Evolutionary conservation across 257 asterid species (phyloP).

Genomic region (Salvia hispanica): DNA sequence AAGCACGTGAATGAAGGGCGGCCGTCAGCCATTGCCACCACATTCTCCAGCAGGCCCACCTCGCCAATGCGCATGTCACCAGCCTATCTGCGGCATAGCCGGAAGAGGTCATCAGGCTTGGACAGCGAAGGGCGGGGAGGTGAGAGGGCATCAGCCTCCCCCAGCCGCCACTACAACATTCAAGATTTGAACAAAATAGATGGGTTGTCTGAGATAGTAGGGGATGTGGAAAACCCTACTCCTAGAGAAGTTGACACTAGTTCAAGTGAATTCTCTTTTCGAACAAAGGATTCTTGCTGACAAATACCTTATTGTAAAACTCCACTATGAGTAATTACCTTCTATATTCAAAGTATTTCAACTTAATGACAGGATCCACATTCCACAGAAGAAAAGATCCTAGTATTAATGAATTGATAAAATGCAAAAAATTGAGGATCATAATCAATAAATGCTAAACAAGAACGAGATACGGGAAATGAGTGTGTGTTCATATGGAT

Average conservation of each 20-base stretch:
- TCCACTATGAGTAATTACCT: too few species aligned
- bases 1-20: constrained; percentile 61
- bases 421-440: too few species aligned
- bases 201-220: constrained; percentile 28
- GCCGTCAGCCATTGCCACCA: constrained; percentile 41
- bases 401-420: too few species aligned
- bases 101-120: constrained; percentile 24
- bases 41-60: constrained; percentile 57
- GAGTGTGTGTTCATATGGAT: too few species aligned
- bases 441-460: too few species aligned
- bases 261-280: constrained; percentile 40
- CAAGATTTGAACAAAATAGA: background rate
- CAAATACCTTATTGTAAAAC: too few species aligned
- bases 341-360: too few species aligned
- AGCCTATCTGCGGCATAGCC: constrained; percentile 49
- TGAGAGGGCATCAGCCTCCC: constrained; percentile 31
- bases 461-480: too few species aligned
- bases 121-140: constrained; percentile 31
- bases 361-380: too few species aligned
- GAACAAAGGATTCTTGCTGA: constrained; percentile 29
- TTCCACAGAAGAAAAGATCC: too few species aligned
- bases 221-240: constrained; percentile 35
- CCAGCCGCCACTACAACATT: constrained; percentile 1
- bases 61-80: constrained; percentile 73
- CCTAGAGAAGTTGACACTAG: constrained; percentile 21